Evolutionary conservation across 768 basidiomycete species (phyloP).

Genomic region (Pisolithus orientalis): DNA sequence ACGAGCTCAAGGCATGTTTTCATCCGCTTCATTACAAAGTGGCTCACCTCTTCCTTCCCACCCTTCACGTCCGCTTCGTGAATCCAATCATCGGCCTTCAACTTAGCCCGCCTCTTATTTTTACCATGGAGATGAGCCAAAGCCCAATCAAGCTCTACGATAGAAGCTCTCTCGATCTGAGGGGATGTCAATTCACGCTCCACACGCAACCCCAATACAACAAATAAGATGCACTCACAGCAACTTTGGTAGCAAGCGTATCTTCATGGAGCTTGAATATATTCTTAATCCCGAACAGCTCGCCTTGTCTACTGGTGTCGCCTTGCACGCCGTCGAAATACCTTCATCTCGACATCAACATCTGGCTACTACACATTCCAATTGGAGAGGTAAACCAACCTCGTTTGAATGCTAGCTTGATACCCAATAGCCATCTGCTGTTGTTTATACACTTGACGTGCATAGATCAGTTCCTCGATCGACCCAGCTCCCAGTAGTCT

Average conservation of each 20-base stretch:
- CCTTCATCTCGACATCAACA: slow-evolving; percentile 27
- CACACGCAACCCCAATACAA: not conserved
- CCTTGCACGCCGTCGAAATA: slow-evolving; percentile 83
- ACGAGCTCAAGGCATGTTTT: no score
- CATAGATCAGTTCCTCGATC: slow-evolving; percentile 83
- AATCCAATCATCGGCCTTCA: slow-evolving; percentile 35
- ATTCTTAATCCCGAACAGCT: slow-evolving; percentile 81
- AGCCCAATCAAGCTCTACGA: slow-evolving; percentile 78
- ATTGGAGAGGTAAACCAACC: slow-evolving; percentile 34
- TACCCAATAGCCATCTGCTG: slow-evolving; percentile 93
- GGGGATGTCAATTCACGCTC: not conserved
- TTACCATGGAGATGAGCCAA: slow-evolving; percentile 55
- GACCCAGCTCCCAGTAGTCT: slow-evolving; percentile 83
- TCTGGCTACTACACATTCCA: no score
- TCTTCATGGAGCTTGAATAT: slow-evolving; percentile 76
- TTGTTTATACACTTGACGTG: slow-evolving; percentile 87
- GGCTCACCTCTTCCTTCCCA: slow-evolving; percentile 29
- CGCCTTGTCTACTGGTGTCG: slow-evolving; percentile 66
- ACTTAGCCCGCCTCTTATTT: slow-evolving; percentile 27
- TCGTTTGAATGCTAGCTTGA: slow-evolving; percentile 75
- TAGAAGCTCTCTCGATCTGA: slow-evolving; percentile 73
- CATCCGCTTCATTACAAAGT: not conserved
- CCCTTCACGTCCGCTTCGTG: slow-evolving; percentile 42
- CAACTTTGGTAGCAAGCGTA: slow-evolving; percentile 64
- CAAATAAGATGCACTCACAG: slow-evolving; percentile 38